phyloP scores from a whole-genome alignment of 148 eudicot species.

The Cornus controversa region DNA sequence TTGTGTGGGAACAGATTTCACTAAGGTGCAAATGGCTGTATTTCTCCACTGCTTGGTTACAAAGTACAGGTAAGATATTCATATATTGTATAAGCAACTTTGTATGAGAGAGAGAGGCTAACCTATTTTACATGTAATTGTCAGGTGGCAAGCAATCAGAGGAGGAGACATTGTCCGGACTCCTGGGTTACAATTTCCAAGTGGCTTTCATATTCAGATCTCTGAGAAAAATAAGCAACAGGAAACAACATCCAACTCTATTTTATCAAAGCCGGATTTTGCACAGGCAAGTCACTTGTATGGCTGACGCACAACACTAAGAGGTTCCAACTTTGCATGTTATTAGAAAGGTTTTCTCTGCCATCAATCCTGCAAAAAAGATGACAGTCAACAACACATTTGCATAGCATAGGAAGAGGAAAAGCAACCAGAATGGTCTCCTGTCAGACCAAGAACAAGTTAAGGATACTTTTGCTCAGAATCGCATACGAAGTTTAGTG shows the following conservation, averaged over 20 bases:
- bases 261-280: not conserved
- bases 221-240: constrained; percentile 21
- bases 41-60: constrained; percentile 74
- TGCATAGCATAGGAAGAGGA: not conserved
- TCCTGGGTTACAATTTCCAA: constrained; percentile 76
- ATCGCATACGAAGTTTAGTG: not conserved
- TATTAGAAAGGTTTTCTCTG: not conserved
- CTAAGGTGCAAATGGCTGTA: constrained; percentile 76
- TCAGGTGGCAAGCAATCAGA: constrained; percentile 57
- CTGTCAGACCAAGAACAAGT: not conserved
- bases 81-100: not conserved
- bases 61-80: constrained; percentile 59
- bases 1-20: constrained; percentile 80
- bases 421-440: not conserved
- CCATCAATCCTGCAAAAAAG: not conserved
- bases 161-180: constrained; percentile 74
- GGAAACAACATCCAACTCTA: not conserved
- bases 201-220: constrained; percentile 60
- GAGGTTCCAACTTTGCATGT: not conserved
- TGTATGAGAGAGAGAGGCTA: constrained; percentile 1
- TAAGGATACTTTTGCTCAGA: not conserved
- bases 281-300: constrained; percentile 1
- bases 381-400: not conserved
- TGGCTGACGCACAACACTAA: constrained; percentile 1
- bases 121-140: constrained; percentile 9